Conservation (phyloP, 106 monocot genomes). For the Acorus gramineus region DNA sequence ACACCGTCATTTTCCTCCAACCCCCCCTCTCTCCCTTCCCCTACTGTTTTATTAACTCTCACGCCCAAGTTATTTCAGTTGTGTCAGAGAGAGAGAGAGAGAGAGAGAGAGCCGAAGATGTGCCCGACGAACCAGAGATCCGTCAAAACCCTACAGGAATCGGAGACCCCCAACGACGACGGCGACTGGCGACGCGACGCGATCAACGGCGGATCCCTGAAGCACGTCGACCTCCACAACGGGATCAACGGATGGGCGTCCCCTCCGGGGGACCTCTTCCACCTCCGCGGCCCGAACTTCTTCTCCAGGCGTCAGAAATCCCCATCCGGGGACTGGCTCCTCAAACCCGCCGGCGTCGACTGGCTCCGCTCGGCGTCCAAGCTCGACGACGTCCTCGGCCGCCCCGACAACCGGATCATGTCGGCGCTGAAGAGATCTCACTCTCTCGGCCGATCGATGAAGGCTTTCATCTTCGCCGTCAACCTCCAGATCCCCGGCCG, state of each 20-base stretch:
- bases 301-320: conserved; percentile 16
- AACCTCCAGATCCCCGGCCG: conserved; percentile 31
- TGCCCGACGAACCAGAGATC: no score
- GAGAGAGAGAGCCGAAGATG: no score
- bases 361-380: conserved; percentile 19
- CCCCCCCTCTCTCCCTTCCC: no score
- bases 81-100: no score
- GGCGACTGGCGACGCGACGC: conserved; percentile 9
- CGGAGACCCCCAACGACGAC: background rate
- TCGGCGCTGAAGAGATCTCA: conserved; percentile 4
- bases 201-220: conserved; percentile 32
- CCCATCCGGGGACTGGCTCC: conserved; percentile 24
- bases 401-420: conserved; percentile 21
- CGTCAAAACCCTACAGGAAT: no score
- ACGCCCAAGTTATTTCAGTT: no score
- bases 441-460: background rate
- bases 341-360: conserved; percentile 25
- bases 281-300: conserved; percentile 13
- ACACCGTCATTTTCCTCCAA: no score
- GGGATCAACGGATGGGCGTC: conserved; percentile 29
- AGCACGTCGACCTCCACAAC: conserved; percentile 16
- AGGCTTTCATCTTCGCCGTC: conserved; percentile 25
- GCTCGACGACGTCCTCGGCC: conserved; percentile 20
- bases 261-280: conserved; percentile 21
- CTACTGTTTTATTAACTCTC: no score